Base-by-base conservation (phyloP, 345 rosid species). In the Dimocarpus longan region DNA sequence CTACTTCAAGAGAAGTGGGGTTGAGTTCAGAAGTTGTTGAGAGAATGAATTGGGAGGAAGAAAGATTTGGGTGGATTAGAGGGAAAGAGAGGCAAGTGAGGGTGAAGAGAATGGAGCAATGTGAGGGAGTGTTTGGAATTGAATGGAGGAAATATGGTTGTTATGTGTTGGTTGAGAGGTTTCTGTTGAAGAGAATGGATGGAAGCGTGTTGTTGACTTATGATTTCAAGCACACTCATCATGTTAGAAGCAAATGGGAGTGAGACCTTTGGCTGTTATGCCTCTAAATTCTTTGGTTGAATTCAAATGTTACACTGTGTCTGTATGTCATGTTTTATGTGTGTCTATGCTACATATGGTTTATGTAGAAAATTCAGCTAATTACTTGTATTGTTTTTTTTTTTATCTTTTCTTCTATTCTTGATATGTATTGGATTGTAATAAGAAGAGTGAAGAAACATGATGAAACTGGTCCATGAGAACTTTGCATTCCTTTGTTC, bases 141-240 rank as follows among this genome's bases (percentile, higher is more conserved):
- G 7, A 52, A 12, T 85, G 97, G 95, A 88, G 82, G 75, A 89
- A 83, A 73, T 86, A 88, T 65, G 83, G 88, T 42, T 90, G 92
- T 73, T 91, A 7, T 46, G 52, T 46, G 52, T 87, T 93, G 91
- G 94, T 91, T 15, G 94, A 93, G 90, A 91, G 90, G 8, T 91
- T 93, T 80, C 91, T 90, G 42, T 44, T 89, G 82, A 89, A 85
- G 76, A 91, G 97, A 78, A 85, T 92, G 87, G 90, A 93, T 85
- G 95, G 89, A 68, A 87, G 84, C 59, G 43, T 87, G 81, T 86
- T 85, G 62, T 76, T 93, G 69, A 84, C 74, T 54, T 90, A 83
- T 80, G 88, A 88, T 62, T 93, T 84, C 75, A 87, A 84, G 80
- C 93, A 93, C 79, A 56, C 88, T 8, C 10, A 46, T 46, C 52